Evolutionary conservation across 129 eudicot species (phyloP), one percentile per base, ranked within the genome.

Genomic region (Centrapalus pauciflorus): DNA sequence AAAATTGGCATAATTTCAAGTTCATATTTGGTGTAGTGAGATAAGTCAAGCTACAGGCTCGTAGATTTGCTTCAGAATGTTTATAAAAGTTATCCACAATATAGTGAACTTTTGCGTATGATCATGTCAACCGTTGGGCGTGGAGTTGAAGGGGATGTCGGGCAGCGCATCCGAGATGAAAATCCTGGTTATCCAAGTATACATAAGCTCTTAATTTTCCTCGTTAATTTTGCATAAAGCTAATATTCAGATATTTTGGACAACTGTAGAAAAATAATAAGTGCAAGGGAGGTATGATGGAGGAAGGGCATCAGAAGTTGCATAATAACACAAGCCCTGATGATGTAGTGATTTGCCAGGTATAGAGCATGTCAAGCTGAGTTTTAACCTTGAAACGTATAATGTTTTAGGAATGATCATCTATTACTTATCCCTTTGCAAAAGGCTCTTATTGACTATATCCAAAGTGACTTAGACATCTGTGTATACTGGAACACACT

Each of bases 271-370:
- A 90, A 69, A 87, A 87, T 17, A 87, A 87, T 74, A 78, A 79
- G 38, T 87, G 95, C 76, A 79, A 81, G 55, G 95, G 95, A 43
- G 95, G 88, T 64, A 79, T 87, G 75, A 87, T 87, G 95, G 95
- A 87, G 76, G 91, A 87, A 79, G 84, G 95, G 95, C 95, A 87
- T 66, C 95, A 87, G 74, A 87, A 87, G 80, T 72, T 87, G 72
- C 95, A 87, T 69, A 87, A 87, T 58, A 87, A 87, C 59, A 87
- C 95, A 13, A 87, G 95, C 79, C 95, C 95, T 28, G 95, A 87
- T 80, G 95, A 87, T 77, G 95, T 87, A 66, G 78, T 87, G 5
- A 87, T 87, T 35, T 87, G 95, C 58, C 95, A 87, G 95, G 95
- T 87, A 84, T 27, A 37, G 5, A 23, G 51, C 38, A 54, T 58